A percentile compares a stretch with the other conserved stretches of the same genome.
Conservation (phyloP, 2,329 filamentous ascomycete species). For the Epichloe sibirici region DNA sequence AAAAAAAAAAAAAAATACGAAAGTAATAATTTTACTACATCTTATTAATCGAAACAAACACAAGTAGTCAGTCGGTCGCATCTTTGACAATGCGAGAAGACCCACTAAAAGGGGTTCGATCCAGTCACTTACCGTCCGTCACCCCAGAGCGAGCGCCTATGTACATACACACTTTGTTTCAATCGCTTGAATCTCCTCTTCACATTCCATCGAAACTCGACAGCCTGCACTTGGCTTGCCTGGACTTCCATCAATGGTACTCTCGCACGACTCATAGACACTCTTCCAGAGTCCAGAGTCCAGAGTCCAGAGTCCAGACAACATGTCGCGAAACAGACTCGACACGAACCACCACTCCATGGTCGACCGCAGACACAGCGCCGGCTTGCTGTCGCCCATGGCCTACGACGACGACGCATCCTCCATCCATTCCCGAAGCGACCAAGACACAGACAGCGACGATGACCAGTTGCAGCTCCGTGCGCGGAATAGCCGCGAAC, state of each 20-base stretch:
- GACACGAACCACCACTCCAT: constrained; percentile 11
- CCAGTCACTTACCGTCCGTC: too few relatives aligned
- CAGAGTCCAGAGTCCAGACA: constrained; percentile 2
- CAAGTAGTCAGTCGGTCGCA: too few relatives aligned
- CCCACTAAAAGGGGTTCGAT: too few relatives aligned
- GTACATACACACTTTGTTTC: too few relatives aligned
- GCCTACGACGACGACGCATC: constrained; percentile 58
- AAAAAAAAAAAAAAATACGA: too few relatives aligned
- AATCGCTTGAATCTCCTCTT: too few relatives aligned
- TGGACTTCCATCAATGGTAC: background rate
- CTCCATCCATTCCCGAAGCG: constrained; percentile 53
- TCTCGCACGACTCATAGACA: background rate
- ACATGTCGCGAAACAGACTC: constrained; percentile 11
- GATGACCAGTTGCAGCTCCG: constrained; percentile 57
- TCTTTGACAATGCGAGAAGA: too few relatives aligned
- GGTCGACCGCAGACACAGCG: constrained; percentile 17
- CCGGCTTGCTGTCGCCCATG: constrained; percentile 47
- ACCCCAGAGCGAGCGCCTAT: too few relatives aligned
- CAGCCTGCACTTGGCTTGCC: background rate
- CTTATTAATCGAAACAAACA: too few relatives aligned
- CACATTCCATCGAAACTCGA: too few relatives aligned
- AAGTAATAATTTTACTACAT: too few relatives aligned
- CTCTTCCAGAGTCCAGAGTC: background rate
- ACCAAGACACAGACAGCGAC: constrained; percentile 66
- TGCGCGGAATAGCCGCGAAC: constrained; percentile 56